Evolutionary conservation across 441 rosid genomes (phyloP).

Genomic region (Biscutella laevigata): DNA sequence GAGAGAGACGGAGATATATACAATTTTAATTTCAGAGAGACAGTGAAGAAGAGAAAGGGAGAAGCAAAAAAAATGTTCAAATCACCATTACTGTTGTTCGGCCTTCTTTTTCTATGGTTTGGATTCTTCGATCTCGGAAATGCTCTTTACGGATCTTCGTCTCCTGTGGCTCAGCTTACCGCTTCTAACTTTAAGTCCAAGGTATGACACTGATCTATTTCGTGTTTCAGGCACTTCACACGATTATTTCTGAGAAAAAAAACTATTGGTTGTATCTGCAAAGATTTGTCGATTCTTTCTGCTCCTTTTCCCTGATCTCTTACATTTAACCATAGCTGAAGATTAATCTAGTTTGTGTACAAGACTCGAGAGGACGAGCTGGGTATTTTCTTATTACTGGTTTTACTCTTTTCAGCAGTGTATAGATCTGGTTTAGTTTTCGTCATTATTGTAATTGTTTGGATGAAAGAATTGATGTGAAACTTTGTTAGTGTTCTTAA

Average conservation of each 20-base stretch:
- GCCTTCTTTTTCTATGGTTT: conserved; percentile 23
- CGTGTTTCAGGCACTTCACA: neutral
- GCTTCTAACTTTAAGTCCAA: conserved; percentile 96
- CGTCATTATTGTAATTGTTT: neutral
- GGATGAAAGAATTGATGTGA: conserved; percentile 3
- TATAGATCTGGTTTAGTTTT: conserved; percentile 7
- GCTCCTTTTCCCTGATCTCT: neutral
- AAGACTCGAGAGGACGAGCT: neutral
- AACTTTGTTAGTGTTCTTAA: conserved; percentile 3
- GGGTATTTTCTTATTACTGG: neutral
- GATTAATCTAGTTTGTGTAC: conserved; percentile 5
- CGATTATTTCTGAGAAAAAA: neutral
- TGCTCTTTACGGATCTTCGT: conserved; percentile 80
- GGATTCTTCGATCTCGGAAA: conserved; percentile 29
- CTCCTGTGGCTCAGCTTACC: conserved; percentile 91
- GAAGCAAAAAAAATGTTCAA: conserved; percentile 29
- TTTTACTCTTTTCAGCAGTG: neutral
- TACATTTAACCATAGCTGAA: neutral
- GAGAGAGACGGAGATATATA: neutral
- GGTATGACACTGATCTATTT: conserved; percentile 35
- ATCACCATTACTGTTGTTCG: conserved; percentile 29
- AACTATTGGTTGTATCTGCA: neutral
- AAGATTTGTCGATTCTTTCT: neutral
- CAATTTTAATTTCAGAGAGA: conserved; percentile 15
- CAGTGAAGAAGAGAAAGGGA: conserved; percentile 15